These are phyloP conservation scores for Penicillium alfredii DNA, from an alignment of 495 filamentous ascomycete species.

Conservation along the genomic window DNA sequence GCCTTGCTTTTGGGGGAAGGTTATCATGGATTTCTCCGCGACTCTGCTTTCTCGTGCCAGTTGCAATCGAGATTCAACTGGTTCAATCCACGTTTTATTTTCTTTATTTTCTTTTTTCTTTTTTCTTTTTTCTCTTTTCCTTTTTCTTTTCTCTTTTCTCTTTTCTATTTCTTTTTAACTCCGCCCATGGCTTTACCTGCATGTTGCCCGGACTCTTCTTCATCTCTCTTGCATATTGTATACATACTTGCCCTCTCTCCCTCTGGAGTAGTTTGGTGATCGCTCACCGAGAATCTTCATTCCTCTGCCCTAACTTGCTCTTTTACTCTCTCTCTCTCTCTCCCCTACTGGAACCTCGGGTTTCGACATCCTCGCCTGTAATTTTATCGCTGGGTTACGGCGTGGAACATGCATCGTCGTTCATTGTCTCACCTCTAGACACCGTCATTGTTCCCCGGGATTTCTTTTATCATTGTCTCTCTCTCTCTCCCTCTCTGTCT, in stretches of 20 bases:
- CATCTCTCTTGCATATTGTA: slow-evolving; percentile 22
- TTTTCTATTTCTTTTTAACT: slow-evolving; percentile 37
- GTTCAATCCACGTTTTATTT: slow-evolving; percentile 19
- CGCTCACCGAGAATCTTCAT: no score
- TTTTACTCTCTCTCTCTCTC: background rate
- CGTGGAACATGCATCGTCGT: slow-evolving; percentile 33
- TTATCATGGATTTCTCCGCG: slow-evolving; percentile 30
- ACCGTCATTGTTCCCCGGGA: slow-evolving; percentile 20
- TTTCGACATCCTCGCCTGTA: slow-evolving; percentile 1
- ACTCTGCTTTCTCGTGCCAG: slow-evolving; percentile 25
- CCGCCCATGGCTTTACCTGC: slow-evolving; percentile 31
- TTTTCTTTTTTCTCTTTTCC: no score
- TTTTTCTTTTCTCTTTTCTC: no score
- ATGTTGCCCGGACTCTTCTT: slow-evolving; percentile 18
- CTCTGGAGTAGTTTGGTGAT: slow-evolving; percentile 1
- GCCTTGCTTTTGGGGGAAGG: slow-evolving; percentile 16
- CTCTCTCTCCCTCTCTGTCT: slow-evolving; percentile 6
- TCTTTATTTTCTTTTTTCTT: slow-evolving; percentile 28
- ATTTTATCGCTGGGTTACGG: slow-evolving; percentile 13
- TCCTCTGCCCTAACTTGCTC: slow-evolving; percentile 4
- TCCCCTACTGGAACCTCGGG: background rate
- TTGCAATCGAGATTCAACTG: slow-evolving; percentile 26
- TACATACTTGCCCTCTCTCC: slow-evolving; percentile 17
- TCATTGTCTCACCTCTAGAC: slow-evolving; percentile 29
- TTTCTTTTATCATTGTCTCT: slow-evolving; percentile 8